Percentiles rank a stretch among this genome's conserved stretches.
phyloP scores from a whole-genome alignment of 2,329 filamentous ascomycete species.

The Ascochyta viciae-villosae region DNA sequence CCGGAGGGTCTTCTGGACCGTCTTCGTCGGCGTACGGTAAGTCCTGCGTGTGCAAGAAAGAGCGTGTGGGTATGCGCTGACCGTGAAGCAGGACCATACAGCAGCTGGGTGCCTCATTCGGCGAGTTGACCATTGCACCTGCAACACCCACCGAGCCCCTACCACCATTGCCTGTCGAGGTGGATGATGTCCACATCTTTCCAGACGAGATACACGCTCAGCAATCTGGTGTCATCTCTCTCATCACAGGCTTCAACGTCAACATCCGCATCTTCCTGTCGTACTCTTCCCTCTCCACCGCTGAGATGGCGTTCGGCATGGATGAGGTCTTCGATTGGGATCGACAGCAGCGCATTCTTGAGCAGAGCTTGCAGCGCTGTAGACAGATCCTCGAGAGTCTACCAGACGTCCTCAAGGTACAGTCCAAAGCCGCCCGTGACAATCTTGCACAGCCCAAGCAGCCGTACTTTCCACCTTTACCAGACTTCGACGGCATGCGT shows the following conservation, averaged over 20 bases:
- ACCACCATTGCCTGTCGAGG: constrained; percentile 78
- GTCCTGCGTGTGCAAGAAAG: constrained; percentile 66
- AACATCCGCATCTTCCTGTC: constrained; percentile 80
- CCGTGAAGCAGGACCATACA: constrained; percentile 69
- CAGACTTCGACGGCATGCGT: constrained; percentile 42
- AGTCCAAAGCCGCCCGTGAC: constrained; percentile 50
- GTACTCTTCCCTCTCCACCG: constrained; percentile 78
- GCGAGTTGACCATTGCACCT: constrained; percentile 77
- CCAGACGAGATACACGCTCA: constrained; percentile 74
- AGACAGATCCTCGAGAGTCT: constrained; percentile 73
- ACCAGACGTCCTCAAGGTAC: constrained; percentile 72
- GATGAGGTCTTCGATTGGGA: constrained; percentile 77
- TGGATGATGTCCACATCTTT: constrained; percentile 84
- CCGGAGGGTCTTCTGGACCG: constrained; percentile 77
- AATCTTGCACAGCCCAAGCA: constrained; percentile 36
- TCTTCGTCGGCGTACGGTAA: constrained; percentile 75
- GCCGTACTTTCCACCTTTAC: constrained; percentile 48
- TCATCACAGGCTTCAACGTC: constrained; percentile 80
- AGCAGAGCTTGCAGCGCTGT: constrained; percentile 72
- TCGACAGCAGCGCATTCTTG: constrained; percentile 76
- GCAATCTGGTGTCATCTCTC: constrained; percentile 70
- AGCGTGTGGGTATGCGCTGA: constrained; percentile 58
- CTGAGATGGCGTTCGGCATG: constrained; percentile 83
- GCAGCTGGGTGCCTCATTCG: constrained; percentile 75
- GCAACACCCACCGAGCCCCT: constrained; percentile 78